Base-by-base conservation (phyloP, 306 rosid genomes). In the Vigna angularis region DNA sequence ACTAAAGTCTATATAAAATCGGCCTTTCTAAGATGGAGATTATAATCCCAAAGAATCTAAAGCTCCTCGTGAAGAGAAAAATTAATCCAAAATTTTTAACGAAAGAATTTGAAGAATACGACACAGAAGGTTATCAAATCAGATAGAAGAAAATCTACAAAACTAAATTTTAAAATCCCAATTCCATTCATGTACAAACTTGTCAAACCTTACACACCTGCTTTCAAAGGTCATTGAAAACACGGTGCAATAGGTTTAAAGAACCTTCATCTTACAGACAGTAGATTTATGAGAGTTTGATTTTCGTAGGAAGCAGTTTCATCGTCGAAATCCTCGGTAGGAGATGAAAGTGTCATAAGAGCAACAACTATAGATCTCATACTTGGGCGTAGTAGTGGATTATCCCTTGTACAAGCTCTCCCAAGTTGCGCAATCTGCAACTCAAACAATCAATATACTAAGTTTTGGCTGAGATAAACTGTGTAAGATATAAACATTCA, bases 281-380 rank as follows among this genome's bases (percentile, higher is more conserved):
- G 70, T n/a, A 90, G 83, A 83, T 93, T 88, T 77, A 75, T 92
- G 49, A 89, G 90, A 76, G 87, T 74, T 74, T 86, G 93, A 86
- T 87, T 89, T 66, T 93, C 90, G 9, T 85, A 86, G 88, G 88
- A 86, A 32, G 13, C 47, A 40, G 91, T 72, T 48, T 86, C 89
- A 2, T 88, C 93, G 50, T 91, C 90, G 72, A 93, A 93, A 77
- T 91, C 89, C 65, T 91, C 96, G 3, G 81, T 73, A 50, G 87
- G 34, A 12, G 93, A 86, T 44, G 91, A 86, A 36, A 94, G 94
- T 74, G 97, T 94, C 96, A 92, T 92, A 13, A 92, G 87, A 38
- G 93, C 96, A 48, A 94, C 97, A 53, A 94, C 97, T 40, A 90
- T 79, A 4, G 93, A 89, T 84, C 97, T 86, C 98, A 92, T 94